A percentile compares a stretch with the other conserved stretches of the same genome.
Conservation (phyloP, 768 basidiomycete genomes). For the Cantharellus anzutake region DNA sequence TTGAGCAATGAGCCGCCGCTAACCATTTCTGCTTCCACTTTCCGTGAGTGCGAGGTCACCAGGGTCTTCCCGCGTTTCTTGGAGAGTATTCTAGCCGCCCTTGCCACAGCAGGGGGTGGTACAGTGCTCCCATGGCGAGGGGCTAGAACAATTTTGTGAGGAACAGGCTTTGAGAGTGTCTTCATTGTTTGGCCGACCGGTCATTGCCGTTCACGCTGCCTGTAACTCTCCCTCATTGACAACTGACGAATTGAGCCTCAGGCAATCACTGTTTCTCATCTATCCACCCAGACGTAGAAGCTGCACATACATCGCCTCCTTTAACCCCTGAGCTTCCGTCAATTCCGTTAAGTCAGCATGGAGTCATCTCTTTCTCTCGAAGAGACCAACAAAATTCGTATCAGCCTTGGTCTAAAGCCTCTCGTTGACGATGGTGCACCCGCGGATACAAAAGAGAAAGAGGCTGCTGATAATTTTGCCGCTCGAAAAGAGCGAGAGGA, state of each 20-base stretch:
- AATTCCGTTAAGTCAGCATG: neutral
- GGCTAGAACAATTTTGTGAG: neutral
- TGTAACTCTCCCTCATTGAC: too few relatives aligned
- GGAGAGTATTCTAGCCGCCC: neutral
- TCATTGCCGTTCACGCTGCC: too few relatives aligned
- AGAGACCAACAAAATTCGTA: slow-evolving; percentile 91
- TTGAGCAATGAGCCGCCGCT: neutral
- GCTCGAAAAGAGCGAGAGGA: slow-evolving; percentile 47
- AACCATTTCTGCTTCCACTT: neutral
- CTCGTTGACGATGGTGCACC: slow-evolving; percentile 64
- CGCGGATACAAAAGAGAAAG: slow-evolving; percentile 54
- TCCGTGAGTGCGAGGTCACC: neutral
- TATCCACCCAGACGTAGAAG: too few relatives aligned
- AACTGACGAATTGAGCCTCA: too few relatives aligned
- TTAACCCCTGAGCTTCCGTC: too few relatives aligned
- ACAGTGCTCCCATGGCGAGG: neutral
- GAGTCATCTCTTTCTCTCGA: slow-evolving; percentile 48
- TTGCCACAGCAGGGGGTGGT: neutral
- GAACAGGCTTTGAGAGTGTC: neutral
- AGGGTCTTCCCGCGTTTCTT: neutral
- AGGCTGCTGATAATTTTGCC: slow-evolving; percentile 76
- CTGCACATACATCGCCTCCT: too few relatives aligned
- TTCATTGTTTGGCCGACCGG: neutral
- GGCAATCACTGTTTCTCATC: too few relatives aligned
- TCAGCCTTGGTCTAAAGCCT: slow-evolving; percentile 84